Percentiles rank a stretch among this genome's conserved stretches.
Evolutionary conservation across 306 rosid genomes (phyloP).

Genomic region (Cucurbita maxima): DNA sequence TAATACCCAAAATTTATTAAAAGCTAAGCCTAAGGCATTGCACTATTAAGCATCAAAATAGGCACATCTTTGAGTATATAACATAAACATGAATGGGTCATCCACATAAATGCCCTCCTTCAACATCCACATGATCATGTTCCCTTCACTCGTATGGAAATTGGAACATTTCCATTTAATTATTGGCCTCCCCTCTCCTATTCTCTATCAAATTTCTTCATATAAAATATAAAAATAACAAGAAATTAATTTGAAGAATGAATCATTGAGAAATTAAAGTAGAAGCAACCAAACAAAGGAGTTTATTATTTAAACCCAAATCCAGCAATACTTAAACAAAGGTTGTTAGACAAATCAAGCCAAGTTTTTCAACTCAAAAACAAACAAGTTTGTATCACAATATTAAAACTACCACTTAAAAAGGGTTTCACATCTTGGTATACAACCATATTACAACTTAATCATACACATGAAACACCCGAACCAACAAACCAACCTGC

Average conservation of each 20-base stretch:
- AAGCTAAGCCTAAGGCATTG: not conserved
- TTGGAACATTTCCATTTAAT: slow-evolving; percentile 28
- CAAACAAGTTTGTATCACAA: slow-evolving; percentile 29
- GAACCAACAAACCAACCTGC: not conserved
- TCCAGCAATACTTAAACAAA: not conserved
- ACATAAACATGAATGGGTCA: slow-evolving; percentile 12
- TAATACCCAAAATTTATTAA: not conserved
- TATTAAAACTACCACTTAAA: slow-evolving; percentile 3
- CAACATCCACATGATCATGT: slow-evolving; percentile 59
- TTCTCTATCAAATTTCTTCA: not conserved
- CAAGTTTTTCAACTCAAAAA: not conserved
- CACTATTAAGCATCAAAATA: not conserved
- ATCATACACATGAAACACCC: not conserved
- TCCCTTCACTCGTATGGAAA: slow-evolving; percentile 26
- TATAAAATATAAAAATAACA: not conserved
- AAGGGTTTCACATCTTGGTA: slow-evolving; percentile 10
- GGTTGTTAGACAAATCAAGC: slow-evolving; percentile 4
- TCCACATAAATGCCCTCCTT: slow-evolving; percentile 36
- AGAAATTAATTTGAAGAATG: slow-evolving; percentile 2
- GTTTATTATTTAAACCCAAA: slow-evolving; percentile 3
- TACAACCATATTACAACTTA: not conserved
- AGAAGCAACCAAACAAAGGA: not conserved
- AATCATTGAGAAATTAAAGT: slow-evolving; percentile 4
- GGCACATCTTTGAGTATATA: not conserved
- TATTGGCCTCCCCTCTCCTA: not conserved